phyloP scores from a whole-genome alignment of 768 basidiomycete species.

The Strobilomyces confusus region DNA sequence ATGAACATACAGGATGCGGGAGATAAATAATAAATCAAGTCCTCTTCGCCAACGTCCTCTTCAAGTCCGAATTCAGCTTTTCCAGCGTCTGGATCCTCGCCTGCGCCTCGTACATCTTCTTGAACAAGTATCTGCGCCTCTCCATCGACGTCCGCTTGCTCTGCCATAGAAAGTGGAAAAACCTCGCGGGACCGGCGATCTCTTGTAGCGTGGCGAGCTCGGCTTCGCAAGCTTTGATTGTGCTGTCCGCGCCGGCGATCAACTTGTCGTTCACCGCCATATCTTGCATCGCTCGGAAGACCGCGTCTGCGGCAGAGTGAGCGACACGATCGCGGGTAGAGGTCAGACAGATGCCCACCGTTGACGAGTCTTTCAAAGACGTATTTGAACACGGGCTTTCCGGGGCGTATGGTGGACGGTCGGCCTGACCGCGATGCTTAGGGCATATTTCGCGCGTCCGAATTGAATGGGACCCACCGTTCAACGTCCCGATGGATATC shows the following conservation, averaged over 20 bases:
- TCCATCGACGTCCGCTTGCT: conserved; percentile 48
- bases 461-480: conserved; percentile 45
- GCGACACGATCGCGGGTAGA: background rate
- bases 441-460: background rate
- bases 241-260: conserved; percentile 55
- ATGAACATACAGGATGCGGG: no score
- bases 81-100: conserved; percentile 68
- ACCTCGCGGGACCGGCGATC: conserved; percentile 50
- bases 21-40: conserved; percentile 15
- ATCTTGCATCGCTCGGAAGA: conserved; percentile 80
- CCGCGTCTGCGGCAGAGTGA: conserved; percentile 46
- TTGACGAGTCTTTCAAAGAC: conserved; percentile 80
- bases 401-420: conserved; percentile 79
- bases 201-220: conserved; percentile 68
- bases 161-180: conserved; percentile 40
- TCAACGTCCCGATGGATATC: conserved; percentile 71
- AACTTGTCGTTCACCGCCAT: conserved; percentile 73
- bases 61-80: conserved; percentile 64
- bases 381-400: conserved; percentile 84
- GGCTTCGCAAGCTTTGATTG: conserved; percentile 66
- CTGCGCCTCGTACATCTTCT: conserved; percentile 70
- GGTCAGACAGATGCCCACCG: conserved; percentile 41
- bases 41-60: conserved; percentile 48
- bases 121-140: conserved; percentile 63
- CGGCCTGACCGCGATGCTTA: conserved; percentile 50